These are phyloP conservation scores for Triticum urartu DNA, from an alignment of 176 grass and related monocot genomes.

Conservation along the genomic window DNA sequence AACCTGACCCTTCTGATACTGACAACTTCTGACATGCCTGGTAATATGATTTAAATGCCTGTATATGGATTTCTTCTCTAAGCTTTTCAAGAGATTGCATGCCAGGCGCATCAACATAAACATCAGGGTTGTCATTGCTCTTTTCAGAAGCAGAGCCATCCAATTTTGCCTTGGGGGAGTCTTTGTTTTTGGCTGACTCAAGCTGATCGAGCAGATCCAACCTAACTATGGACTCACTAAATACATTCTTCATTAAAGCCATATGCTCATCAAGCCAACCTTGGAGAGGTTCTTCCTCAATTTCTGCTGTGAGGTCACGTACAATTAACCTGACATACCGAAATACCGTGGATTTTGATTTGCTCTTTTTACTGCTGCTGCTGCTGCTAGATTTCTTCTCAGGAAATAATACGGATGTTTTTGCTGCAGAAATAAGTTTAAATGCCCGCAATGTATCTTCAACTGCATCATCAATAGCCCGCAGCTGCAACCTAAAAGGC, in stretches of 20 bases:
- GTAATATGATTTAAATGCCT: conserved; percentile 79
- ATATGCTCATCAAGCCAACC: conserved; percentile 98
- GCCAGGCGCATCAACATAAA: conserved; percentile 45
- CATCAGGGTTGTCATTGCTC: conserved; percentile 48
- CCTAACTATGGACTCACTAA: conserved; percentile 58
- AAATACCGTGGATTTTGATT: conserved; percentile 65
- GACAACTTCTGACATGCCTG: conserved; percentile 75
- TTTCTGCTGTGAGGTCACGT: conserved; percentile 76
- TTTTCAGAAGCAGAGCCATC: conserved; percentile 46
- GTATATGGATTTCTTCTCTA: conserved; percentile 76
- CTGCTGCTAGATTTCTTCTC: conserved; percentile 67
- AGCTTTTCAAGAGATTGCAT: conserved; percentile 41
- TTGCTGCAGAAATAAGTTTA: conserved; percentile 82
- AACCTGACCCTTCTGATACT: conserved; percentile 77
- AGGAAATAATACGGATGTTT: conserved; percentile 66
- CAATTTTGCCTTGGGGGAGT: conserved; percentile 45
- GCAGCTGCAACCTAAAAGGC: conserved; percentile 92
- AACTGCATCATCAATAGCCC: conserved; percentile 97
- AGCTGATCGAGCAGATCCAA: conserved; percentile 72
- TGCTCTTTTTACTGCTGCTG: conserved; percentile 56
- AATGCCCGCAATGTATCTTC: conserved; percentile 80
- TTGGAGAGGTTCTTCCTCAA: conserved; percentile 96
- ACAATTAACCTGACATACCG: conserved; percentile 68
- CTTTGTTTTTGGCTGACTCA: conserved; percentile 37
- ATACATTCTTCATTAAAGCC: conserved; percentile 72